Conservation (phyloP, 2,329 filamentous ascomycete genomes). For the Colletotrichum liriopes region DNA sequence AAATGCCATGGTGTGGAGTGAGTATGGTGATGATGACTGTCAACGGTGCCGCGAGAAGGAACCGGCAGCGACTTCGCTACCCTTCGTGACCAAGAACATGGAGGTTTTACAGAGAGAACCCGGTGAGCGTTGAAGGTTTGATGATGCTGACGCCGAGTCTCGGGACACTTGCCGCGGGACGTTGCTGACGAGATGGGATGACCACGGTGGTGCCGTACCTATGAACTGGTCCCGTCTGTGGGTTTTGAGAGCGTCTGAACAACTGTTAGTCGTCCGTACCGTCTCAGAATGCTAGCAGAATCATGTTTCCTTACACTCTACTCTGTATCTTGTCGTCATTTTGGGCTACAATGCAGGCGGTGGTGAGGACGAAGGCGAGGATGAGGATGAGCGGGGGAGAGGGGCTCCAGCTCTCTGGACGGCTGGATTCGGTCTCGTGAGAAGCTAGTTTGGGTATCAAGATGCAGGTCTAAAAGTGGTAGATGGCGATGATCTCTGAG, state of each 20-base stretch:
- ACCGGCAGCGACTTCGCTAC: background rate
- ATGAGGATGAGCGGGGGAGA: slow-evolving; percentile 4
- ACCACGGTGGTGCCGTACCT: slow-evolving; percentile 62
- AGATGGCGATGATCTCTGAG: background rate
- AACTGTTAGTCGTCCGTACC: slow-evolving; percentile 36
- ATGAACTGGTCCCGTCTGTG: slow-evolving; percentile 93
- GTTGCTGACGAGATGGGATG: background rate
- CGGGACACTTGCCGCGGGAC: background rate
- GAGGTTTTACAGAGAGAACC: too few relatives aligned
- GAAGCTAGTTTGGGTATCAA: background rate
- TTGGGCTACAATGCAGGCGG: slow-evolving; percentile 29
- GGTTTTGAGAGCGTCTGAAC: slow-evolving; percentile 78
- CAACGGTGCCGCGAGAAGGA: background rate
- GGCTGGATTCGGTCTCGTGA: background rate
- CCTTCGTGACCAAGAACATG: background rate
- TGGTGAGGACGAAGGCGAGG: background rate
- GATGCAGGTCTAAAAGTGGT: background rate
- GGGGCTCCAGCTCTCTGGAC: background rate
- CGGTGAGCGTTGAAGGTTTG: background rate
- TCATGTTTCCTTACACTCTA: slow-evolving; percentile 77
- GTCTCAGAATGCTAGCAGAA: background rate
- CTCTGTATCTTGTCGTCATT: slow-evolving; percentile 77
- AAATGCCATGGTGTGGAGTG: background rate
- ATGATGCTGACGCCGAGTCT: background rate
- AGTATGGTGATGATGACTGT: slow-evolving; percentile 19